Conservation (phyloP, 768 basidiomycete species). For the Boletus rufocinnamomeus region DNA sequence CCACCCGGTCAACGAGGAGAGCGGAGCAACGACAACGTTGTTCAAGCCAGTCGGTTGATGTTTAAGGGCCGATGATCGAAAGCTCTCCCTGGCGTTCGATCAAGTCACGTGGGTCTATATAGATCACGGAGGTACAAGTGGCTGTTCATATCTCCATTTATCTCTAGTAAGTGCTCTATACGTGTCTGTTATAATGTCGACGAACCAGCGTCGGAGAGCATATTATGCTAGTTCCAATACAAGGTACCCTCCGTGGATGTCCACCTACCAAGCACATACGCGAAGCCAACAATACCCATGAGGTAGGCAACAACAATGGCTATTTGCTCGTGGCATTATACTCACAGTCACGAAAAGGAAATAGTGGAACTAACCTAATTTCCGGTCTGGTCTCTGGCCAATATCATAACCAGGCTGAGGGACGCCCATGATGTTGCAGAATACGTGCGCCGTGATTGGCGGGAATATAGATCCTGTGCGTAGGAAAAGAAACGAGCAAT, state of each 20-base stretch:
- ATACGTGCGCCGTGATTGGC: slow-evolving; percentile 77
- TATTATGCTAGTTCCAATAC: slow-evolving; percentile 41
- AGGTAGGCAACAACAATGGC: slow-evolving; percentile 58
- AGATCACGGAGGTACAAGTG: not conserved
- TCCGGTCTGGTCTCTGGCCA: slow-evolving; percentile 49
- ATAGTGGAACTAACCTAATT: slow-evolving; percentile 46
- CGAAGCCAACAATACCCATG: slow-evolving; percentile 60
- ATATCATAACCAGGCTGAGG: slow-evolving; percentile 68
- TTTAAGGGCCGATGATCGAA: not conserved
- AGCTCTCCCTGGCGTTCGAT: not conserved
- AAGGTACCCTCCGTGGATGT: slow-evolving; percentile 41
- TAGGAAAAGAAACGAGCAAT: slow-evolving; percentile 82
- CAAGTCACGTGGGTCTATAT: slow-evolving; percentile 22
- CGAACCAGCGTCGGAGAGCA: slow-evolving; percentile 15
- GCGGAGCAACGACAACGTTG: slow-evolving; percentile 19
- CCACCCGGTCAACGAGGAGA: slow-evolving; percentile 2
- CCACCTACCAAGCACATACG: slow-evolving; percentile 54
- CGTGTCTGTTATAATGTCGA: not conserved
- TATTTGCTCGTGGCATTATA: slow-evolving; percentile 31
- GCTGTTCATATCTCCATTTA: slow-evolving; percentile 12
- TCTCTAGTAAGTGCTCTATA: not conserved
- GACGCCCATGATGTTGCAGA: slow-evolving; percentile 94
- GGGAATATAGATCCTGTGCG: slow-evolving; percentile 83
- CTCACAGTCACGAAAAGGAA: slow-evolving; percentile 12
- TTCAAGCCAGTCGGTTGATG: not conserved